Evolutionary conservation across 2,329 filamentous ascomycete genomes (phyloP).

Genomic region (Pseudogymnoascus sp.): DNA sequence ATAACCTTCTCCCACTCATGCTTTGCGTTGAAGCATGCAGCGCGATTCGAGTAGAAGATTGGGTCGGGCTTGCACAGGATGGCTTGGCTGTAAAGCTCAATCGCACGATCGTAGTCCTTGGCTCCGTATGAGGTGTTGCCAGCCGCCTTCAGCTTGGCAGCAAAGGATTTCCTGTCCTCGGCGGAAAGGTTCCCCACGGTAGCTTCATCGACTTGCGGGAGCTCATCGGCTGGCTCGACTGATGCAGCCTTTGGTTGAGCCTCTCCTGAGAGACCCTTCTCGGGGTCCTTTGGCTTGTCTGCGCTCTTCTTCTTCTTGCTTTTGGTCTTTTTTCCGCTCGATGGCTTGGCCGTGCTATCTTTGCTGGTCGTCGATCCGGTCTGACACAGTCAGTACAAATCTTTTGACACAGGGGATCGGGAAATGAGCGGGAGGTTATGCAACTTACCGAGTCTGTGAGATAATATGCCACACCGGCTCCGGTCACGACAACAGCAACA

Average conservation of each 20-base stretch:
- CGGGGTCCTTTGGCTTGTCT: constrained; percentile 56
- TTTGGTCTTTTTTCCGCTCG: constrained; percentile 72
- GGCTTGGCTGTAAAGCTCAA: constrained; percentile 89
- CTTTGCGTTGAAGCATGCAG: constrained; percentile 92
- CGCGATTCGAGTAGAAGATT: constrained; percentile 97
- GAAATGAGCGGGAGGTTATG: constrained; percentile 1
- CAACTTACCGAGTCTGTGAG: constrained; percentile 53
- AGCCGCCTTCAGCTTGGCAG: constrained; percentile 84
- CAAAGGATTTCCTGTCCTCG: constrained; percentile 76
- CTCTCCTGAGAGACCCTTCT: constrained; percentile 45
- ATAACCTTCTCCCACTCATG: constrained; percentile 93
- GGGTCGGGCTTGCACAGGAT: constrained; percentile 96
- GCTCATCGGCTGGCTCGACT: constrained; percentile 55
- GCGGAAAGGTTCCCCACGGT: constrained; percentile 43
- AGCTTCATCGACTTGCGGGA: constrained; percentile 59
- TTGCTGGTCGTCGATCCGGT: not conserved
- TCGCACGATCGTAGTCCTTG: constrained; percentile 90
- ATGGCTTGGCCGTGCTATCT: not conserved
- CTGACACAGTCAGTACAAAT: constrained; percentile 13
- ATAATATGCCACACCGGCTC: constrained; percentile 90
- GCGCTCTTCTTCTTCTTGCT: constrained; percentile 66
- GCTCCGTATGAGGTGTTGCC: constrained; percentile 94
- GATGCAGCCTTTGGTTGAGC: constrained; percentile 35
- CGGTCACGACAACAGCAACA: constrained; percentile 83
- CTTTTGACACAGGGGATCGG: not conserved